Base-by-base conservation (phyloP, 2,329 filamentous ascomycete genomes). In the Davidsoniella virescens region DNA sequence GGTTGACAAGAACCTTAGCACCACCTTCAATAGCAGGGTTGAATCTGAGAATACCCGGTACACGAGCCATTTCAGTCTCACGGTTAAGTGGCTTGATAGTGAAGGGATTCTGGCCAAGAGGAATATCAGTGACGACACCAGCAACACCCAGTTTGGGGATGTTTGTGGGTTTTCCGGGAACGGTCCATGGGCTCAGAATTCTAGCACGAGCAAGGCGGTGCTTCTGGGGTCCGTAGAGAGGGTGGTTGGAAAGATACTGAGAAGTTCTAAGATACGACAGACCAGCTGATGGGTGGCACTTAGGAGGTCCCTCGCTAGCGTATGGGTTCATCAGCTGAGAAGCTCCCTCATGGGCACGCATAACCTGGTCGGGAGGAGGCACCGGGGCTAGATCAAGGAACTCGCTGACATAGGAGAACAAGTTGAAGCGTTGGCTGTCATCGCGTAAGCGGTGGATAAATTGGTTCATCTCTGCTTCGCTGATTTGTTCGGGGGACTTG, bases 341-440 rank as follows among this genome's bases (percentile, higher is more conserved):
- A 20, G 8, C 18, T 17, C 25, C 18, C 8, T 38, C 44, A n/a
- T 50, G 54, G 17, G 45, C 53, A 3, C 57, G 54, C 38, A 58
- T 52, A 55, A 56, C 56, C 12, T 59, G 59, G 48, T 58, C 60
- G 33, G 52, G 57, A 25, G 58, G 61, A 54, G 62, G 63, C 17
- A 79, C 59, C 1, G 75, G 75, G 2, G 74, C 73, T 14, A 82
- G 69, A 57, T 82, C 78, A 47, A 82, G 65, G 61, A 81, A 82
- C 51, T 70, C 67, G 58, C 75, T 70, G 42, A 82, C 72, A 40
- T 74, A 62, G 5, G 65, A 65, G 60, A 71, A 78, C 2, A 82
- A 64, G 6, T 64, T 62, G 8, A 64, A 59, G 5, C 70, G 68
- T 51, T 79, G 69, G 16, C 49, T 39, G 33, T 54, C 49, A 51